Conservation (phyloP, 345 rosid species). For the Camelina sativa region DNA sequence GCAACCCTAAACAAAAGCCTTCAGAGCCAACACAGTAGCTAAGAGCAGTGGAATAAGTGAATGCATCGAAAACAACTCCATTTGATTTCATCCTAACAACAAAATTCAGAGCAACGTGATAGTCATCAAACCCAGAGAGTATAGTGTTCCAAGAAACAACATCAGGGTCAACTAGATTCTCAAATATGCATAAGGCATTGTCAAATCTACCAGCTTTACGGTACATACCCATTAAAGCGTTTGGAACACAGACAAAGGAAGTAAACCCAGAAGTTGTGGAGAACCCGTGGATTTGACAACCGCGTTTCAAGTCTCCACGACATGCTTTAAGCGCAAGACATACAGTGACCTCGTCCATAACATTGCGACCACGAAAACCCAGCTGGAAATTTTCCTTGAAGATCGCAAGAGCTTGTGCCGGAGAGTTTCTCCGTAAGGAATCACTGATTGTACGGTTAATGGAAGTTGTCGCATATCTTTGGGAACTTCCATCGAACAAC, state of each 20-base stretch:
- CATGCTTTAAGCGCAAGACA: constrained; percentile 75
- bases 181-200: constrained; percentile 62
- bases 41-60: constrained; percentile 64
- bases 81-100: constrained; percentile 56
- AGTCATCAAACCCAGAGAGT: constrained; percentile 70
- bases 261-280: constrained; percentile 62
- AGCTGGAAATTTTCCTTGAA: constrained; percentile 52
- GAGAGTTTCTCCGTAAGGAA: constrained; percentile 45
- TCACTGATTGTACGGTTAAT: constrained; percentile 52
- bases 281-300: constrained; percentile 76
- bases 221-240: constrained; percentile 76
- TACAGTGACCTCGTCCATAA: constrained; percentile 59
- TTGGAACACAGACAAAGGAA: constrained; percentile 61
- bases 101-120: constrained; percentile 57
- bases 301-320: constrained; percentile 52
- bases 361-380: constrained; percentile 29
- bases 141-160: constrained; percentile 91
- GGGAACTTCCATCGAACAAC: constrained; percentile 47
- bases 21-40: constrained; percentile 58
- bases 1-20: constrained; percentile 68
- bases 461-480: constrained; percentile 34
- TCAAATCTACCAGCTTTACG: constrained; percentile 60
- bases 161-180: constrained; percentile 64
- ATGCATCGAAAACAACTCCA: constrained; percentile 65
- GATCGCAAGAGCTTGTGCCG: constrained; percentile 47